Evolutionary conservation across 768 basidiomycete genomes (phyloP), one percentile per base, ranked within the genome.

Genomic region (Rhodotorula babjevae): DNA sequence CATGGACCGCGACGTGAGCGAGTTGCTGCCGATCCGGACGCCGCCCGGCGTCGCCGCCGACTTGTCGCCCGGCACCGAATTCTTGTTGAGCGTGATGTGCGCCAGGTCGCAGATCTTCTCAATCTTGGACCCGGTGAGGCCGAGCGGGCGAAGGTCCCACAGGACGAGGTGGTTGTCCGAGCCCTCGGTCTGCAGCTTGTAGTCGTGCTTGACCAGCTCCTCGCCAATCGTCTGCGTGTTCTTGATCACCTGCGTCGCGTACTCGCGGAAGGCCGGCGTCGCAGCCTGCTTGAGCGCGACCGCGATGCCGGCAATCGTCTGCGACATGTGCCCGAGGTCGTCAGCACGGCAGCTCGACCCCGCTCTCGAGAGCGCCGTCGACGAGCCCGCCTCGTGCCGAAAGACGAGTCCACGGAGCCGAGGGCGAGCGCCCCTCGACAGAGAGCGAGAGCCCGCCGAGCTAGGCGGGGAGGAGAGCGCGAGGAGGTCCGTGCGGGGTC

Each of bases 121-220:
- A 68, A 99, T 88, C 83, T 98, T 98, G 85, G 89, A 91, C 62
- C 96, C 96, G n/a, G 96, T 97, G 80, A 98, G 84, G 61, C 92
- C 90, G 74, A 96, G 85, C 44, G 96, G 96, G 49, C 96, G 87
- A 72, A 79, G 87, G 80, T 98, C 96, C 95, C 94, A 97, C 61
- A 99, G 89, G 61, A 98, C 89, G 76, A 98, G 88, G 82, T 99
- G 96, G 85, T 92, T 98, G 82, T 98, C 96, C 27, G 93, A 94
- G 71, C 96, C 96, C 68, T 86, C 88, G 23, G 95, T 98, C 84
- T 97, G 94, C 76, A 99, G 90, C 83, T 89, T 92, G 87, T 98
- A 99, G 58, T 91, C 91, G 80, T 90, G 85, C 70, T 84, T 84
- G 73, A 87, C 82, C 71, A 99, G 89, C 73, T 86, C 84, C 25